These are phyloP conservation scores for Corymbia maculata DNA, from an alignment of 345 rosid species.

Conservation along the genomic window DNA sequence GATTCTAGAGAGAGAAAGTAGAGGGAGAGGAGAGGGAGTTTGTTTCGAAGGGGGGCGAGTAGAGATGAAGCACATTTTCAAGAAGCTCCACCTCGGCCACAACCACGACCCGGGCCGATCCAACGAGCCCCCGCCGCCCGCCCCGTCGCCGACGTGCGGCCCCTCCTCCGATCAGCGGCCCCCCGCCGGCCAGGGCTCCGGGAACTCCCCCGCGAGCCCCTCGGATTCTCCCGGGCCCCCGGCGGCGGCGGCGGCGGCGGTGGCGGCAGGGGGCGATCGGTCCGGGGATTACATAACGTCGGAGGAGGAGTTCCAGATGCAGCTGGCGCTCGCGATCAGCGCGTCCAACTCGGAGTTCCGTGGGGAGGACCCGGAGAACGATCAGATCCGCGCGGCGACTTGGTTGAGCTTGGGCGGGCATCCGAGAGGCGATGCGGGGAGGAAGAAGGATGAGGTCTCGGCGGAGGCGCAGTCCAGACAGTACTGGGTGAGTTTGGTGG, in stretches of 20 bases:
- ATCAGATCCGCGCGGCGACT: constrained; percentile 91
- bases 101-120: constrained; percentile 63
- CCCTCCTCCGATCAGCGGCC: background rate
- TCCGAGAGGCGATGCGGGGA: constrained; percentile 37
- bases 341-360: constrained; percentile 73
- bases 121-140: constrained; percentile 44
- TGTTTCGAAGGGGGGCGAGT: background rate
- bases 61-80: constrained; percentile 93
- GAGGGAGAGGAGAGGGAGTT: background rate
- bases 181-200: background rate
- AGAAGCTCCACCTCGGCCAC: constrained; percentile 78
- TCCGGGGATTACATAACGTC: constrained; percentile 60
- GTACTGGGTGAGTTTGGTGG: constrained; percentile 75
- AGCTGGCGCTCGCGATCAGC: constrained; percentile 92
- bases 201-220: constrained; percentile 31
- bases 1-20: background rate
- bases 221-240: constrained; percentile 29
- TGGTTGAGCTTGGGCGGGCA: constrained; percentile 60
- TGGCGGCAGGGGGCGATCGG: constrained; percentile 3
- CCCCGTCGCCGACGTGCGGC: background rate
- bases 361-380: constrained; percentile 60
- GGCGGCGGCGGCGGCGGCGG: background rate
- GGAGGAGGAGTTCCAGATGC: constrained; percentile 97
- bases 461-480: constrained; percentile 76
- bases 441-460: constrained; percentile 47